Base-by-base conservation (phyloP, 2,329 filamentous ascomycete species). In the Pseudovirgaria hyperparasitica region DNA sequence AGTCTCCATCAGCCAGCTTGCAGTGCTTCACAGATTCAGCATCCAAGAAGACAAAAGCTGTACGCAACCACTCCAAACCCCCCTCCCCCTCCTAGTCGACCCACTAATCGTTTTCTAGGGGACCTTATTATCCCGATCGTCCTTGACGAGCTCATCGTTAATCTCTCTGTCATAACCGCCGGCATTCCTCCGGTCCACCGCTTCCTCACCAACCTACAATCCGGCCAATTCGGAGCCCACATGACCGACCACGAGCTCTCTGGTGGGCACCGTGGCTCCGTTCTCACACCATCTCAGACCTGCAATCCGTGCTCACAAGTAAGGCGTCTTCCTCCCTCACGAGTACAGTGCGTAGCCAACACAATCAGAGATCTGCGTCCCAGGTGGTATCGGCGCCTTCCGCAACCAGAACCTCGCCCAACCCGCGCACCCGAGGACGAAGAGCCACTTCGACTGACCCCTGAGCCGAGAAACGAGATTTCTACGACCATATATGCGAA, bases 161-260 rank as follows among this genome's bases (percentile, higher is more conserved):
- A 37, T 15, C 20, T 35, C n/a, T 32, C 29, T 4, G 16, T 30
- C 26, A 32, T 35, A 21, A 34, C 33, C n/a, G 29, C 34, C 12
- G 33, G 28, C 4, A 26, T 37, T 16, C 34, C 34, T 9, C 33
- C 27, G 12, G 30, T 37, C 24, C 31, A 37, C 29, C 29, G 29
- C 23, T 35, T 37, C 22, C 27, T 37, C 15, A 24, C 30, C 14
- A 30, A 35, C 29, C 24, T 37, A 5, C 30, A 34, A 15, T 35
- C 34, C 12, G 27, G 30, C n/a, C 34, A 35, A 25, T 25, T 32
- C 11, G 34, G 33, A 12, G 30, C 31, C 9, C 26, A 24, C 16
- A 17, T 37, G 10, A 30, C 29, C 16, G 26, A 30, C 10, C 23
- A 27, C 9, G 29, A 35, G 16, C 28, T 33, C 24, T n/a, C n/a